These are phyloP conservation scores for Backusella australiensis DNA, from an alignment of 192 early-diverging fungal species.

Conservation along the genomic window DNA sequence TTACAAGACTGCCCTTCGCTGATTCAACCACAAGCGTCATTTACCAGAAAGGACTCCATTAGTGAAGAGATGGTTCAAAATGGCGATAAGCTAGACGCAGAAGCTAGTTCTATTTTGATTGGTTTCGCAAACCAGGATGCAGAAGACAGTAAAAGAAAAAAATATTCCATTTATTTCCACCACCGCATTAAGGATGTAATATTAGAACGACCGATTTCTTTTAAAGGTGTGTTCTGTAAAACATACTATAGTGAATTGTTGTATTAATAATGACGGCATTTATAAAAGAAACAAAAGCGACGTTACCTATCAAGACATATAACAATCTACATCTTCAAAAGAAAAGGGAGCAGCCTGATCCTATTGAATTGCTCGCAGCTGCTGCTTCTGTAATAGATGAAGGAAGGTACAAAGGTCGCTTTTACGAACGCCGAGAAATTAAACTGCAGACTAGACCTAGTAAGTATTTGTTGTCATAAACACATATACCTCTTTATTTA, in stretches of 20 bases:
- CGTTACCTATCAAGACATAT: neutral
- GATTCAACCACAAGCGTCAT: constrained; percentile 29
- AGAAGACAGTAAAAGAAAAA: neutral
- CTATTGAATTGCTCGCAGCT: constrained; percentile 24
- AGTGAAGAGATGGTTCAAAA: neutral
- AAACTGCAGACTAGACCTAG: neutral
- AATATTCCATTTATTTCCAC: neutral
- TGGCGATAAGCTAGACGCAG: constrained; percentile 22
- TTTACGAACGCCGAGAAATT: constrained; percentile 11
- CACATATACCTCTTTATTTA: neutral
- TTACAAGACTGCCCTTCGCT: constrained; percentile 14
- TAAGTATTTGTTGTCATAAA: neutral
- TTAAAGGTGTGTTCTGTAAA: neutral
- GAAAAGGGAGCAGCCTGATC: constrained; percentile 9
- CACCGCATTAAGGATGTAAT: neutral
- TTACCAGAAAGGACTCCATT: constrained; percentile 15
- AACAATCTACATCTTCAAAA: constrained; percentile 9
- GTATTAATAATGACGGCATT: neutral
- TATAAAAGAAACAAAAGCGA: neutral
- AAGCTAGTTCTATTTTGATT: constrained; percentile 37
- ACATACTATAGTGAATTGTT: neutral
- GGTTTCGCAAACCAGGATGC: constrained; percentile 29
- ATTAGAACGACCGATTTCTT: neutral
- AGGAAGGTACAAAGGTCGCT: constrained; percentile 16
- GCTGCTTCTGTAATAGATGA: constrained; percentile 17